Base-by-base conservation (phyloP, 2,329 filamentous ascomycete species). In the Basipetospora chlamydospora region DNA sequence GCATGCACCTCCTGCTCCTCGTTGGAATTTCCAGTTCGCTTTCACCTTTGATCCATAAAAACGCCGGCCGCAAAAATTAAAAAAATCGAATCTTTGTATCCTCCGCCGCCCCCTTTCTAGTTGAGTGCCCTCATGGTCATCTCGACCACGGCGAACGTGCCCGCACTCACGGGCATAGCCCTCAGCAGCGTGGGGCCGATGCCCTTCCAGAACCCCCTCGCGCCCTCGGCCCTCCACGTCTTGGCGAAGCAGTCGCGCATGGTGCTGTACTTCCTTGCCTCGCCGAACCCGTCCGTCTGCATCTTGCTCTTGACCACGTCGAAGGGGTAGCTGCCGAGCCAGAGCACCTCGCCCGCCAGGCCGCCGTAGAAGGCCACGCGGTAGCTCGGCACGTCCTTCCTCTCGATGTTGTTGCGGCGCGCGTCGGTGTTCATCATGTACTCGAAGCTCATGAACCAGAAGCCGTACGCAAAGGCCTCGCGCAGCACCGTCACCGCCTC, bases 271-370 rank as follows among this genome's bases (percentile, higher is more conserved):
- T 69, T 70, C 64, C 78, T 76, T 43, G 70, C 61, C 33, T 56
- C 42, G 4, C 83, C 85, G 53, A 95, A 90, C 0, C 83, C 87
- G 60, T 98, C 90, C 40, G 80, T 94, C 71, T 98, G 90, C 88
- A 96, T 95, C 73, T 94, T 96, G 61, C 85, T 94, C 80, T 98
- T 98, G 60, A 98, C 62, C 20, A 98, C 88, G 60, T 98, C 90
- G 45, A 98, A 80, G 16, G 90, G 90, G 61, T 98, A 98, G 53
- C 85, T 93, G 25, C 71, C 70, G 38, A 98, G 64, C 90, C 90
- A 98, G 39, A 98, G 70, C 36, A 77, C 84, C 67, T 98, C 90
- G 47, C 90, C 90, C 0, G 90, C 90, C 28, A 98, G 59, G 30
- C 90, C 90, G 44, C 90, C 90, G 56, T 96, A 98, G 10, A 84